Evolutionary conservation across 2,329 filamentous ascomycete species (phyloP).

Genomic region (Raffaelea deltoideospora): DNA sequence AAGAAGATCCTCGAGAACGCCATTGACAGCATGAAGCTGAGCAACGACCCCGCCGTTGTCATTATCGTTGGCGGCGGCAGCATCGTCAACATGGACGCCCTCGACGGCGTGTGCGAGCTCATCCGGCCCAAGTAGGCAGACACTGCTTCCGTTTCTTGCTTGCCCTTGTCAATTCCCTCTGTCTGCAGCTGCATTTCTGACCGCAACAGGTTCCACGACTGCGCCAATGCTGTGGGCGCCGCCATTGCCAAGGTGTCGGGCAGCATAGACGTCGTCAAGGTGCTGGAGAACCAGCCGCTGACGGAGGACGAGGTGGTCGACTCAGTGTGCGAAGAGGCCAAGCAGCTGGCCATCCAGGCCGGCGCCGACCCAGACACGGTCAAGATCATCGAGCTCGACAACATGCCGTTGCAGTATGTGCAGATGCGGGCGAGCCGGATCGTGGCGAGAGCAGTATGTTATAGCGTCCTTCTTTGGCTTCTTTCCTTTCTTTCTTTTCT

Average conservation of each 20-base stretch:
- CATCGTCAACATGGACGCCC: conserved; percentile 35
- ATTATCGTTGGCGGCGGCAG: conserved; percentile 49
- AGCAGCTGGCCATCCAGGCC: conserved; percentile 26
- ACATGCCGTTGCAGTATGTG: conserved; percentile 37
- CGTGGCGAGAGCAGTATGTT: not conserved
- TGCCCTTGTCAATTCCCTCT: too few species aligned
- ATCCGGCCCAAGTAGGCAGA: not conserved
- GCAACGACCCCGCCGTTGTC: conserved; percentile 40
- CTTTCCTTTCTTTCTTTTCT: not conserved
- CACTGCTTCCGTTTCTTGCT: conserved; percentile 39
- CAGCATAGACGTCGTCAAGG: conserved; percentile 31
- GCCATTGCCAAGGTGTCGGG: conserved; percentile 44
- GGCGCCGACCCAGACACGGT: conserved; percentile 29
- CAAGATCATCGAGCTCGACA: conserved; percentile 34
- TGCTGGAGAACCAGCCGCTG: conserved; percentile 18
- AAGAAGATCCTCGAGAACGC: conserved; percentile 38
- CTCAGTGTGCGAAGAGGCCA: conserved; percentile 18
- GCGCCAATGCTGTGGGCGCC: conserved; percentile 51
- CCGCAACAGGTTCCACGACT: conserved; percentile 37
- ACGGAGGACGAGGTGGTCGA: conserved; percentile 21
- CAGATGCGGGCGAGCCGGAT: not conserved
- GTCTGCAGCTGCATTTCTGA: too few species aligned
- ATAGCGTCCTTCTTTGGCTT: too few species aligned
- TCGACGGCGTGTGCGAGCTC: conserved; percentile 32
- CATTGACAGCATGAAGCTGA: conserved; percentile 47